Base-by-base conservation (phyloP, 1,284 basidiomycete genomes). In the Tetrapyrgos nigripes region DNA sequence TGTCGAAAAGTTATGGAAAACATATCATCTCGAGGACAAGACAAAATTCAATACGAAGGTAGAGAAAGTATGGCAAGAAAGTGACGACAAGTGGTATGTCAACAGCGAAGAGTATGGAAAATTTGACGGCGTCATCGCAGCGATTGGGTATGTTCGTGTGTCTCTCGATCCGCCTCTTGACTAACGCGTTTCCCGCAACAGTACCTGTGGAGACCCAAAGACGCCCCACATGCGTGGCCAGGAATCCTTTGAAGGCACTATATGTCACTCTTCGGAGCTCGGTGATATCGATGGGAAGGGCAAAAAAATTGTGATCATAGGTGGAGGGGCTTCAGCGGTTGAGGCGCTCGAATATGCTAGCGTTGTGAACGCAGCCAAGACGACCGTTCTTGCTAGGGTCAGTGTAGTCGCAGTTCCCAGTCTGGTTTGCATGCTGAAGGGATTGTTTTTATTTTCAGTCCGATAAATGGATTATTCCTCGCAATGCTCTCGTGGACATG, bases 121-220 rank as follows among this genome's bases (percentile, higher is more conserved):
- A n/a, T 89, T 84, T 62, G 85, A 87, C 64, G 85, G 83, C 0
- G 68, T 87, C 59, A 81, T 87, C 48, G 83, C 81, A 48, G 80
- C 80, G 2, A 73, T 87, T 31, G 86, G 86, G 59, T 60, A 21
- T 86, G 84, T 63, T 86, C 84, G 14, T 79, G 64, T 78, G 76
- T 74, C 73, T 84, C 57, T 66, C 73, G 3, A 75, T 87, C 55
- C 77, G 78, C 3, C 82, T 83, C 0, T 78, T 84, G 70, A 77
- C 78, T 2, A 70, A 75, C 26, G 60, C 61, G 4, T 37, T 44
- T 19, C 55, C 62, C 3, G 62, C 50, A 8, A 45, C 62, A 50
- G 55, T 60, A 51, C 59, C 9, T 60, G 59, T 26, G 59, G 59
- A 3, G 59, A 60, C 8, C 50, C 59, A 3, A 57, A 60, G n/a